phyloP scores from a whole-genome alignment of 192 early-diverging fungal species.

The Chytriomyces sp. region DNA sequence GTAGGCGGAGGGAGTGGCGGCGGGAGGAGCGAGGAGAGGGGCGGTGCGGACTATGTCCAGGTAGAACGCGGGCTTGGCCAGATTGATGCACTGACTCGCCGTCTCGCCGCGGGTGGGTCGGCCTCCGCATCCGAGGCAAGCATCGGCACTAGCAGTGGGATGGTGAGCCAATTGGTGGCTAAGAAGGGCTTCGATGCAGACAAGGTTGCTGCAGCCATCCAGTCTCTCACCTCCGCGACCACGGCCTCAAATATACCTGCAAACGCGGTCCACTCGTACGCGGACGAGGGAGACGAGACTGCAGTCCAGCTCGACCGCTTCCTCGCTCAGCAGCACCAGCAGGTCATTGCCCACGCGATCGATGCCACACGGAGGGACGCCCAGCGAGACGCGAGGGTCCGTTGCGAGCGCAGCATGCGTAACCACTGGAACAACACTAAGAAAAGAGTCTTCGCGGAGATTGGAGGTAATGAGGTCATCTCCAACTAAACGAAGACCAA shows the following conservation, averaged over 20 bases:
- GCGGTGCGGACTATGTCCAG: too few species aligned
- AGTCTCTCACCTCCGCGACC: conserved; percentile 30
- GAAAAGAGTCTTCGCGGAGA: conserved; percentile 77
- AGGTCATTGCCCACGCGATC: conserved; percentile 74
- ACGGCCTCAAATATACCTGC: conserved; percentile 70
- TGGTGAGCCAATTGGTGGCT: not conserved
- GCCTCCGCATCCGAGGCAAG: too few species aligned
- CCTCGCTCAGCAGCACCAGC: conserved; percentile 73
- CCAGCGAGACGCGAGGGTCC: conserved; percentile 65
- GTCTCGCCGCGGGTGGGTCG: conserved; percentile 36
- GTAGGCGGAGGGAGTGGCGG: not conserved
- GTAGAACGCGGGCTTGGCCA: conserved; percentile 85
- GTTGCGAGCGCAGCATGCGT: conserved; percentile 58
- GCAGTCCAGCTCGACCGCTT: conserved; percentile 37
- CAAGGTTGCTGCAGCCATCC: not conserved
- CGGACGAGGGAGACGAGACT: conserved; percentile 42
- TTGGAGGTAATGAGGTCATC: conserved; percentile 58
- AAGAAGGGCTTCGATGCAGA: not conserved
- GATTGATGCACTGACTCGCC: conserved; percentile 77
- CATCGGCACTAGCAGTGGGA: conserved; percentile 47
- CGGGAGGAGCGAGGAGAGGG: too few species aligned
- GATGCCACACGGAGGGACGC: conserved; percentile 53
- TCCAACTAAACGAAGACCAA: too few species aligned
- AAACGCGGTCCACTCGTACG: conserved; percentile 75
- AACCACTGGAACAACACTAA: conserved; percentile 76